Percentiles rank a stretch among this genome's conserved stretches.
Evolutionary conservation across 495 filamentous ascomycete species (phyloP).

Genomic region (Daldinia grandis): DNA sequence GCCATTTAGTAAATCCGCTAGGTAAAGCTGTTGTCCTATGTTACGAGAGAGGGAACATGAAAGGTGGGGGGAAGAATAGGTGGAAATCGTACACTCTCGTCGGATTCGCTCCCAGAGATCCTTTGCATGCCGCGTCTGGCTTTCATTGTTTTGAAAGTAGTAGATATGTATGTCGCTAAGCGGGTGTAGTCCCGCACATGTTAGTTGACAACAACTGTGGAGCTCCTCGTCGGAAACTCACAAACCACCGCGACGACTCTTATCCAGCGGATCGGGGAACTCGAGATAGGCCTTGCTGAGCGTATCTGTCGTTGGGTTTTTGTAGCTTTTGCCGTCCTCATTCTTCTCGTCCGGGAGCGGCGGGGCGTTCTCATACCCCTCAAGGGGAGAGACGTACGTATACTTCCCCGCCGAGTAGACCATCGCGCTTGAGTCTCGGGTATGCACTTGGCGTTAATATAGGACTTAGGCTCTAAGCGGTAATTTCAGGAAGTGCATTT

Average conservation of each 20-base stretch:
- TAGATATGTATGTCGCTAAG: constrained; percentile 82
- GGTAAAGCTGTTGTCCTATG: not conserved
- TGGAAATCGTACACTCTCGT: constrained; percentile 69
- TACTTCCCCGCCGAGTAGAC: constrained; percentile 38
- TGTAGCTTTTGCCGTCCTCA: constrained; percentile 73
- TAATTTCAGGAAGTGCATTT: not conserved
- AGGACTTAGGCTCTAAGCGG: not conserved
- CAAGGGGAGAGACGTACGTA: constrained; percentile 71
- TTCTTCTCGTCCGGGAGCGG: constrained; percentile 68
- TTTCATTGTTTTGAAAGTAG: constrained; percentile 70
- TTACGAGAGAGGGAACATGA: not conserved
- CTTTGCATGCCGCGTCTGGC: constrained; percentile 70
- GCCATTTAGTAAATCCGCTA: not conserved
- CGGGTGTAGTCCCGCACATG: not conserved
- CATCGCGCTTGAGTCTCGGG: constrained; percentile 32
- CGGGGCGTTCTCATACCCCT: constrained; percentile 69
- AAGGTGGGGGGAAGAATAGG: not conserved
- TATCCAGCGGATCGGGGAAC: constrained; percentile 71
- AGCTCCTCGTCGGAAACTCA: constrained; percentile 42
- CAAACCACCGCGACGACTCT: constrained; percentile 67
- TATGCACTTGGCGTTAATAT: not conserved
- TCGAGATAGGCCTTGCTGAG: constrained; percentile 70
- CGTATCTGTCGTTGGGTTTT: constrained; percentile 64
- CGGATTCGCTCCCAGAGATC: constrained; percentile 81
- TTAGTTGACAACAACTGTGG: constrained; percentile 3